These are phyloP conservation scores for Solanum hybrid DNA, from an alignment of 305 asterid species.

Conservation along the genomic window DNA sequence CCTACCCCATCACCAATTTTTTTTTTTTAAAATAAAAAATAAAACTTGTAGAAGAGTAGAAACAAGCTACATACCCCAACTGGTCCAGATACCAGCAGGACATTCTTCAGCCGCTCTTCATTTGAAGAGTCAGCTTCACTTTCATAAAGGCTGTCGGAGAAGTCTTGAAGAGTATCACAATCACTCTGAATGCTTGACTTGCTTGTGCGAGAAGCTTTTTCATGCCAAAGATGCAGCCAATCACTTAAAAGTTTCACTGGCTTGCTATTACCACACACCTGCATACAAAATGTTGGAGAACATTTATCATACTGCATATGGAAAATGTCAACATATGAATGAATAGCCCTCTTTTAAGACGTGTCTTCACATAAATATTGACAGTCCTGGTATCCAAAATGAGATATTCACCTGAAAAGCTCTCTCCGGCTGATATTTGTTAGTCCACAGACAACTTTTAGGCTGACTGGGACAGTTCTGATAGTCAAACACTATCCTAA, in stretches of 20 bases:
- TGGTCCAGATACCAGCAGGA: slow-evolving; percentile 86
- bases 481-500: slow-evolving; percentile 40
- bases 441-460: slow-evolving; percentile 76
- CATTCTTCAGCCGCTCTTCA: slow-evolving; percentile 71
- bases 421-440: slow-evolving; percentile 79
- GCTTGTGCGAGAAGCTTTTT: slow-evolving; percentile 39
- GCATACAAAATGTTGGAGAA: slow-evolving; percentile 21
- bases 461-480: slow-evolving; percentile 35
- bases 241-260: slow-evolving; percentile 64
- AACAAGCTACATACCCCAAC: slow-evolving; percentile 65
- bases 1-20: neutral
- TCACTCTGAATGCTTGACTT: slow-evolving; percentile 30
- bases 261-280: slow-evolving; percentile 89
- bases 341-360: slow-evolving; percentile 3
- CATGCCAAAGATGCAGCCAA: slow-evolving; percentile 91
- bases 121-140: slow-evolving; percentile 49
- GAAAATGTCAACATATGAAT: neutral
- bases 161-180: slow-evolving; percentile 22
- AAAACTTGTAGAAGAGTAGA: neutral
- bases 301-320: slow-evolving; percentile 1
- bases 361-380: neutral
- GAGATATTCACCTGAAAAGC: slow-evolving; percentile 60
- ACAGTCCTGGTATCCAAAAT: neutral
- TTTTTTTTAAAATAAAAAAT: too few species aligned
- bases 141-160: slow-evolving; percentile 34